These are phyloP conservation scores for Aspergillus pseudotamarii DNA, from an alignment of 2,329 filamentous ascomycete genomes.

Conservation along the genomic window DNA sequence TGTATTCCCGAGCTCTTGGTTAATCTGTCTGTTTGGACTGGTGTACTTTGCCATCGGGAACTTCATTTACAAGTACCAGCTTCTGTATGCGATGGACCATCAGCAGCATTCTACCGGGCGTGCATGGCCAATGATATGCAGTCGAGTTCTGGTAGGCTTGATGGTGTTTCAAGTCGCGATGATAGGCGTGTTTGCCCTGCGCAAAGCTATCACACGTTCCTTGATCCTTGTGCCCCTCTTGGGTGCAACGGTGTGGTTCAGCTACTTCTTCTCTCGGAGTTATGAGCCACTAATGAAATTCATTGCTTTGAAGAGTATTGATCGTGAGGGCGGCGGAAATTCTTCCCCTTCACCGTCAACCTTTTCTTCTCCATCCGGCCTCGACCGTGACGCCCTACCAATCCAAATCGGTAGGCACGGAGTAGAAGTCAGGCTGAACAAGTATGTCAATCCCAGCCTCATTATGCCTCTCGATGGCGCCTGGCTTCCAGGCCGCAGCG, in stretches of 20 bases:
- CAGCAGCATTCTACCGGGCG: conserved; percentile 71
- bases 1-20: conserved; percentile 76
- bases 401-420: conserved; percentile 45
- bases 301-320: conserved; percentile 86
- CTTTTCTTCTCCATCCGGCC: conserved; percentile 44
- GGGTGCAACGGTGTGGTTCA: conserved; percentile 83
- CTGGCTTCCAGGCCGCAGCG: conserved; percentile 43
- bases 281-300: conserved; percentile 90
- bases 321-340: conserved; percentile 55
- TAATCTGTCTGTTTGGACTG: conserved; percentile 76
- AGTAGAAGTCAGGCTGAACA: conserved; percentile 43
- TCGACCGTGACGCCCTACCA: conserved; percentile 48
- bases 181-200: conserved; percentile 79
- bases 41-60: conserved; percentile 58
- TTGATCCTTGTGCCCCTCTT: conserved; percentile 75
- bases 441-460: conserved; percentile 52
- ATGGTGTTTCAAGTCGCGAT: conserved; percentile 90
- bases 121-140: conserved; percentile 96
- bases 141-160: conserved; percentile 82
- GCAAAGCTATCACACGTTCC: conserved; percentile 72
- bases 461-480: conserved; percentile 47
- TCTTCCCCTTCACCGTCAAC: conserved; percentile 40
- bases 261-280: conserved; percentile 74
- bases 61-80: conserved; percentile 70
- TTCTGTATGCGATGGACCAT: conserved; percentile 98